Evolutionary conservation across 495 filamentous ascomycete species (phyloP), one percentile per base, ranked within the genome.

Genomic region (Neurospora sublineolata): DNA sequence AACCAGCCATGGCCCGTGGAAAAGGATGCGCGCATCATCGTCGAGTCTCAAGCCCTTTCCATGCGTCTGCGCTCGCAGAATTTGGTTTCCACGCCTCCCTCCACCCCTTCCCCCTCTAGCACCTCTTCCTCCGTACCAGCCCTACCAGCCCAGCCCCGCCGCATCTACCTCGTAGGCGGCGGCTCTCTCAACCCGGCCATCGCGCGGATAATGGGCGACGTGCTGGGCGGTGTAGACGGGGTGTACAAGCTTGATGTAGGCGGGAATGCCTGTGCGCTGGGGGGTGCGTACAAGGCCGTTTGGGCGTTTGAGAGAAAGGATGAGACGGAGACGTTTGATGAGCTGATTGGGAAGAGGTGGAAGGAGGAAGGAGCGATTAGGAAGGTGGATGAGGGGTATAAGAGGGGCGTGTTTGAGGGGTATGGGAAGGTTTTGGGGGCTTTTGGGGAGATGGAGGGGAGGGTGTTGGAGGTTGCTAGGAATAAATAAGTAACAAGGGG

Each of bases 201-300:
- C 76, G 90, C 92, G 10, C 81, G 89, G 58, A 84, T 93, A 33
- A 87, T 92, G 7, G 95, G 93, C 14, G 89, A 97, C 77, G 92
- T 97, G 9, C 87, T 99, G 3, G 95, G 95, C 30, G 92, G 93
- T 7, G 84, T 84, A 5, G 95, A 98, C 69, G 95, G 95, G 10
- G 91, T 98, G 20, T 99, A 92, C 77, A 89, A 89, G 81, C 87
- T 99, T 3, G 94, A 98, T 79, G 91, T 97, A 30, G 94, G 94
- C n/a, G 93, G 94, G 7, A 97, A 97, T 81, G 94, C 95, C 37
- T 99, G 95, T 80, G 95, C 94, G 23, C 80, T 99, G 10, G 95
- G 94, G 12, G 93, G 93, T 20, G 95, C 94, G n/a, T 97, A 99
- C 79, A 97, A 97, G 82, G 94, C 95, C 68, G 90, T 94, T 0